Percentiles rank a stretch among this genome's conserved stretches.
Conservation (phyloP, 140 eudicot genomes). For the Ambrosia hybrid region DNA sequence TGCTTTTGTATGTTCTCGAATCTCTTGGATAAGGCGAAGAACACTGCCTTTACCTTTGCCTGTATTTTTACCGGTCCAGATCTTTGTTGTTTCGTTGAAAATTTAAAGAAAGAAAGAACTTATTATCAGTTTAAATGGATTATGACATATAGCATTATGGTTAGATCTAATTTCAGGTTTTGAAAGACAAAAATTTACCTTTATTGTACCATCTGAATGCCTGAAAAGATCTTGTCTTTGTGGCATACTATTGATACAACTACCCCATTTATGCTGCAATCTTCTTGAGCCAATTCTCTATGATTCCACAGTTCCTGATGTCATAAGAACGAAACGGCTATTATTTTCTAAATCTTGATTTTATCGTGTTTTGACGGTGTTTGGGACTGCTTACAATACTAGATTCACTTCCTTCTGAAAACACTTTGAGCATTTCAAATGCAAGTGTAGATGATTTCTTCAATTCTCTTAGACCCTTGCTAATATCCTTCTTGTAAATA, state of each 20-base stretch:
- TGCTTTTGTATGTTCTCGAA: constrained; percentile 59
- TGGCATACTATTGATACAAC: constrained; percentile 51
- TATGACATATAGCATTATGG: neutral
- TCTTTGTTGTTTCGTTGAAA: constrained; percentile 30
- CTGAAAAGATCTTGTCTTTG: constrained; percentile 58
- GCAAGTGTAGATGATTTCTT: constrained; percentile 63
- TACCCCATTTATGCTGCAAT: constrained; percentile 63
- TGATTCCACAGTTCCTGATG: constrained; percentile 74
- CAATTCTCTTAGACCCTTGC: constrained; percentile 64
- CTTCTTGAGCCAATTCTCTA: constrained; percentile 59
- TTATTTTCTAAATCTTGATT: too few species aligned
- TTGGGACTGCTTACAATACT: constrained; percentile 47
- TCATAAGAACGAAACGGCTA: neutral
- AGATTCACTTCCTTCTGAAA: constrained; percentile 57
- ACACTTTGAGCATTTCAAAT: constrained; percentile 51
- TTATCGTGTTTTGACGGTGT: neutral
- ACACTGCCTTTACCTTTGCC: constrained; percentile 36
- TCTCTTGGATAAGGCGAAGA: constrained; percentile 52
- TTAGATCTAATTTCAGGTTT: neutral
- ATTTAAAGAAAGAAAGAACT: neutral
- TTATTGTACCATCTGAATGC: constrained; percentile 80
- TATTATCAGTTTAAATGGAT: constrained; percentile 18
- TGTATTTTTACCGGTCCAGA: constrained; percentile 39
- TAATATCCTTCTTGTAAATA: constrained; percentile 55
- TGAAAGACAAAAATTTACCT: constrained; percentile 38